Evolutionary conservation across 2,329 filamentous ascomycete genomes (phyloP).

Genomic region (Curvularia spicifera): DNA sequence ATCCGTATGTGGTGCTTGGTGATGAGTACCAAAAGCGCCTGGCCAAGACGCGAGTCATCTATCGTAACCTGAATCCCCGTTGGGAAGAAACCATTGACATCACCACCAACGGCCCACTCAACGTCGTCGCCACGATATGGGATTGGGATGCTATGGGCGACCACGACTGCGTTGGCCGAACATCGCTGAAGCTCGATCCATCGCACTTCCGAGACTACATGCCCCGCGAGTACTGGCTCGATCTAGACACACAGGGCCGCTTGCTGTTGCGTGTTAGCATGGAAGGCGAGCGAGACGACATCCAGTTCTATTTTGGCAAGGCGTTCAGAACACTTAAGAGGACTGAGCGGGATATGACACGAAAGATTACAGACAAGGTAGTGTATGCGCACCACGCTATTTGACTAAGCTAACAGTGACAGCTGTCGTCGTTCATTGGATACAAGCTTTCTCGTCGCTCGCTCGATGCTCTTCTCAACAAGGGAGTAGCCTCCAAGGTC

Average conservation of each 20-base stretch:
- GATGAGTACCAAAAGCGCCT: conserved; percentile 98
- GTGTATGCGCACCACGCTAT: conserved; percentile 24
- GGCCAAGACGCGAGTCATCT: conserved; percentile 91
- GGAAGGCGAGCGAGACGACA: conserved; percentile 98
- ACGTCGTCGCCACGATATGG: conserved; percentile 97
- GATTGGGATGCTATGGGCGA: conserved; percentile 97
- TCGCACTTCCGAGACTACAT: conserved; percentile 95
- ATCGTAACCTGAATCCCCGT: conserved; percentile 86
- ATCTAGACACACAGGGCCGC: conserved; percentile 92
- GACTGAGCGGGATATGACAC: conserved; percentile 96
- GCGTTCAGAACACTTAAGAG: conserved; percentile 94
- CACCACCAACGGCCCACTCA: conserved; percentile 86
- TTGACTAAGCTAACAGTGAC: conserved; percentile 19
- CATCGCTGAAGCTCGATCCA: conserved; percentile 98
- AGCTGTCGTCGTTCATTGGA: conserved; percentile 93
- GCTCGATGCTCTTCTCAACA: conserved; percentile 74
- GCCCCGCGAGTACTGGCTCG: conserved; percentile 95
- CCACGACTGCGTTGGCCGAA: conserved; percentile 95
- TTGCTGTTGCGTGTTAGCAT: conserved; percentile 91
- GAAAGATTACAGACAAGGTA: conserved; percentile 97
- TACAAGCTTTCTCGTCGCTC: conserved; percentile 84
- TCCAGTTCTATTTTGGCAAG: conserved; percentile 98
- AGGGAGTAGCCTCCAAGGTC: conserved; percentile 74
- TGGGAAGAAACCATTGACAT: conserved; percentile 99
- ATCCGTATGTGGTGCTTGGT: conserved; percentile 95